These are phyloP conservation scores for Podospora anserina DNA, from an alignment of 495 filamentous ascomycete genomes.

Conservation along the genomic window DNA sequence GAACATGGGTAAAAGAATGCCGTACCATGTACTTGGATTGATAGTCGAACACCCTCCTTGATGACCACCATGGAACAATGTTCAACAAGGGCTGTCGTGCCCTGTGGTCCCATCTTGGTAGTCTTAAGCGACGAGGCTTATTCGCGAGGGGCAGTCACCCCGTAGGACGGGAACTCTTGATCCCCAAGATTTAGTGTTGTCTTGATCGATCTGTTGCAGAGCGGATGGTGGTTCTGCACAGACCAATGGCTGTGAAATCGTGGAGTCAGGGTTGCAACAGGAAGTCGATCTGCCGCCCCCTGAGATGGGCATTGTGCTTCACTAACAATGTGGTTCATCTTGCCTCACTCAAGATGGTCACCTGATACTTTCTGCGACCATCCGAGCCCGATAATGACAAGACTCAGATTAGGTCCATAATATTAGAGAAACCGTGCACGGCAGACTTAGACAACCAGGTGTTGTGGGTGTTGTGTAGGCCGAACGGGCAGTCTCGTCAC, in stretches of 20 bases:
- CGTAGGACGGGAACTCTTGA: background rate
- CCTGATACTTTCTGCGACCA: background rate
- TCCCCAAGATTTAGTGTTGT: background rate
- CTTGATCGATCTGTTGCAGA: constrained; percentile 1
- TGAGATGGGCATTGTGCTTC: background rate
- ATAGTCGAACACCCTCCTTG: background rate
- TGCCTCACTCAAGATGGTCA: background rate
- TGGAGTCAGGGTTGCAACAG: background rate
- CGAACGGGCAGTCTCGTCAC: background rate
- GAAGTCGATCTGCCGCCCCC: background rate
- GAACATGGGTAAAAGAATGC: constrained; percentile 14
- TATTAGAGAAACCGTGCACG: background rate
- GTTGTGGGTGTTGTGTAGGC: background rate
- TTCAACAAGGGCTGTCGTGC: background rate
- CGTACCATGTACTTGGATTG: constrained; percentile 1
- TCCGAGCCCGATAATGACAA: constrained; percentile 3
- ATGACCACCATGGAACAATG: background rate
- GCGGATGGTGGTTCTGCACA: background rate
- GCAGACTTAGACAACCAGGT: background rate
- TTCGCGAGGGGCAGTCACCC: background rate
- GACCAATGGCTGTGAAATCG: background rate
- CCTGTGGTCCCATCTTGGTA: constrained; percentile 1
- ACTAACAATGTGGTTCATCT: background rate
- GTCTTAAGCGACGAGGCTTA: constrained; percentile 5
- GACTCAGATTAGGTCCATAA: constrained; percentile 3